These are phyloP conservation scores for Xylariaceae sp. DNA, from an alignment of 2,329 filamentous ascomycete genomes.

Conservation along the genomic window DNA sequence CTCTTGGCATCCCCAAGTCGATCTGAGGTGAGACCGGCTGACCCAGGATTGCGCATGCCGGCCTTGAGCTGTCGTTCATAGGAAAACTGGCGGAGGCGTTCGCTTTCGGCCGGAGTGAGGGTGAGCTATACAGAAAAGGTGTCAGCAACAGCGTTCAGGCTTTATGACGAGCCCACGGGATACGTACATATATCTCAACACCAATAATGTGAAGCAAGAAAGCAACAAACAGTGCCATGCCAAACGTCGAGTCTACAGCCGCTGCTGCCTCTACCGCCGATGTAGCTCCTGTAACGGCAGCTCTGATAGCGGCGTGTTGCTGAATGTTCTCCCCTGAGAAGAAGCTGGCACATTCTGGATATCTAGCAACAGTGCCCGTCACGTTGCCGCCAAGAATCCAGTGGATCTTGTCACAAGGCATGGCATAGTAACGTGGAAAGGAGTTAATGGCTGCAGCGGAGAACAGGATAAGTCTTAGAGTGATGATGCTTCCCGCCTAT, in stretches of 20 bases:
- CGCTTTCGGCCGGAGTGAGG: constrained; percentile 40
- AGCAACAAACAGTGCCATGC: constrained; percentile 49
- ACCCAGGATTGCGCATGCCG: constrained; percentile 38
- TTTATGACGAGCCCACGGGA: not conserved
- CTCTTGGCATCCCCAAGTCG: constrained; percentile 30
- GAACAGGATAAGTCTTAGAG: constrained; percentile 45
- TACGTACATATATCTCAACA: constrained; percentile 41
- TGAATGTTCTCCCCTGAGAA: constrained; percentile 26
- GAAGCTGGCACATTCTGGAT: constrained; percentile 43
- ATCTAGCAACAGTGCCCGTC: constrained; percentile 33
- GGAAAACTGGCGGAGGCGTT: constrained; percentile 40
- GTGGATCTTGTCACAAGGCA: constrained; percentile 46
- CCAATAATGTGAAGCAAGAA: constrained; percentile 47
- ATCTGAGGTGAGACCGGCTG: constrained; percentile 35
- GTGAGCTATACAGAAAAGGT: constrained; percentile 1
- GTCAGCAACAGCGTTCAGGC: not conserved
- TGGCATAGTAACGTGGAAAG: constrained; percentile 24
- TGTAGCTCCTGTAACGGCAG: constrained; percentile 30
- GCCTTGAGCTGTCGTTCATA: constrained; percentile 44
- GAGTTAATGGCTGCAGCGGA: constrained; percentile 24
- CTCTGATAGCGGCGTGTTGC: constrained; percentile 29
- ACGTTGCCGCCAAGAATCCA: constrained; percentile 33
- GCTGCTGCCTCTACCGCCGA: constrained; percentile 35
- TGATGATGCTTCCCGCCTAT: constrained; percentile 48
- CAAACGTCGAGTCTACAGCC: constrained; percentile 46